Conservation (phyloP, 352 stramenopile genomes). For the Thalassiosira mediterranea region DNA sequence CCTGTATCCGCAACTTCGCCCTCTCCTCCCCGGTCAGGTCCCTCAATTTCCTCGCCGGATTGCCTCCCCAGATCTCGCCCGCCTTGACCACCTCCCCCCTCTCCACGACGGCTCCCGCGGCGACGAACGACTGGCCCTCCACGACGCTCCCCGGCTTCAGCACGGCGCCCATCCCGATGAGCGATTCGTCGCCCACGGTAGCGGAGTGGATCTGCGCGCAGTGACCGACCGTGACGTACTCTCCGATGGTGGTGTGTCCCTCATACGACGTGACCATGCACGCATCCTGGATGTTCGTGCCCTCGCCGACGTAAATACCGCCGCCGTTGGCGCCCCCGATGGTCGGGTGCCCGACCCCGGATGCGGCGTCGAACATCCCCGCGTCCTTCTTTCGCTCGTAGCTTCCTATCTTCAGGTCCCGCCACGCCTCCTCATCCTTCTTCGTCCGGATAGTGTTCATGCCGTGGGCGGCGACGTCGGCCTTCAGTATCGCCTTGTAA, state of each 20-base stretch:
- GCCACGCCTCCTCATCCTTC: constrained; percentile 37
- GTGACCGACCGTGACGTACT: constrained; percentile 95
- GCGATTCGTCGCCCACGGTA: constrained; percentile 93
- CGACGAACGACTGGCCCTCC: constrained; percentile 93
- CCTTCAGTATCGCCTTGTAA: constrained; percentile 96
- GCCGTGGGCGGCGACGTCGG: constrained; percentile 62
- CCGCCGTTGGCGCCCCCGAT: constrained; percentile 62
- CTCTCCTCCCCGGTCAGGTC: constrained; percentile 74
- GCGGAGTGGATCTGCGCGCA: constrained; percentile 95
- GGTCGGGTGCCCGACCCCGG: constrained; percentile 43
- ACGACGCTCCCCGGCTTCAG: constrained; percentile 91
- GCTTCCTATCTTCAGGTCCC: constrained; percentile 35
- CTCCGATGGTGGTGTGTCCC: constrained; percentile 89
- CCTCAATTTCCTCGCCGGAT: constrained; percentile 77
- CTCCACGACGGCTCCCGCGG: constrained; percentile 92
- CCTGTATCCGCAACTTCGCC: constrained; percentile 70
- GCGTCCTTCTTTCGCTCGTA: constrained; percentile 43
- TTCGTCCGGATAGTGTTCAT: constrained; percentile 38
- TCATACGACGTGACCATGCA: constrained; percentile 91
- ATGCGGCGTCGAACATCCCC: constrained; percentile 34
- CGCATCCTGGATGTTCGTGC: constrained; percentile 96
- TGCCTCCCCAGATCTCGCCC: constrained; percentile 87
- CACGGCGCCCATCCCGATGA: constrained; percentile 96
- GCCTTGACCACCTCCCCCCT: constrained; percentile 88
- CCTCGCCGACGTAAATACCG: constrained; percentile 90